phyloP scores from a whole-genome alignment of 73 alveolate species.

The Paramecium caudatum region DNA sequence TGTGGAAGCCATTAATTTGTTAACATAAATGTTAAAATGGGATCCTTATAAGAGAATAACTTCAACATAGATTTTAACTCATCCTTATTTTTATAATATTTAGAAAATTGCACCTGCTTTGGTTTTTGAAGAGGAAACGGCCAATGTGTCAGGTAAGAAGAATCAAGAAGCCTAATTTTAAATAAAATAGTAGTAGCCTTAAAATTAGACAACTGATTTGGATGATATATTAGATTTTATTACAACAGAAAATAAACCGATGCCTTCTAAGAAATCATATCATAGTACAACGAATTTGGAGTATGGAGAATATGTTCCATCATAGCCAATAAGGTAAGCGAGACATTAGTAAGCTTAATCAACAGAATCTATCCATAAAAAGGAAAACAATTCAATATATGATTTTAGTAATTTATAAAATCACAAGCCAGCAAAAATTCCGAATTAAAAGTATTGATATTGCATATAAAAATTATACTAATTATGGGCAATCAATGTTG shows the following conservation, averaged over 20 bases:
- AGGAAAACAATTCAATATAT: background rate
- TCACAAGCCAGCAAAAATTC: background rate
- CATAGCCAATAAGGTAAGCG: background rate
- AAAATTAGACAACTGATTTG: background rate
- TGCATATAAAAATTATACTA: background rate
- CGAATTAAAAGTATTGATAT: background rate
- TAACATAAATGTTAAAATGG: slow-evolving; percentile 92
- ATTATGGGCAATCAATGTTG: slow-evolving; percentile 50
- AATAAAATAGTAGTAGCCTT: background rate
- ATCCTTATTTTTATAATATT: slow-evolving; percentile 85
- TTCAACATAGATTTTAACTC: slow-evolving; percentile 90
- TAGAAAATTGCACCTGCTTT: slow-evolving; percentile 26
- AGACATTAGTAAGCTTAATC: too few species aligned
- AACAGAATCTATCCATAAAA: too few species aligned
- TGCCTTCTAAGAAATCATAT: background rate
- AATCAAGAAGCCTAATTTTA: background rate
- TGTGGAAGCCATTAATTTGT: slow-evolving; percentile 93
- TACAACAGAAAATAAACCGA: slow-evolving; percentile 23
- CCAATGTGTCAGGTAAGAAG: too few species aligned
- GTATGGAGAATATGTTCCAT: slow-evolving; percentile 39
- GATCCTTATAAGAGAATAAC: slow-evolving; percentile 98
- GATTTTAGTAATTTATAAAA: background rate
- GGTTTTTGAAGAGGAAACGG: slow-evolving; percentile 29
- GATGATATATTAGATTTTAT: slow-evolving; percentile 52
- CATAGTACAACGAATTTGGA: background rate